These are phyloP conservation scores for Yamadazyma buinensis DNA, from an alignment of 1,139 yeast species.

Conservation along the genomic window DNA sequence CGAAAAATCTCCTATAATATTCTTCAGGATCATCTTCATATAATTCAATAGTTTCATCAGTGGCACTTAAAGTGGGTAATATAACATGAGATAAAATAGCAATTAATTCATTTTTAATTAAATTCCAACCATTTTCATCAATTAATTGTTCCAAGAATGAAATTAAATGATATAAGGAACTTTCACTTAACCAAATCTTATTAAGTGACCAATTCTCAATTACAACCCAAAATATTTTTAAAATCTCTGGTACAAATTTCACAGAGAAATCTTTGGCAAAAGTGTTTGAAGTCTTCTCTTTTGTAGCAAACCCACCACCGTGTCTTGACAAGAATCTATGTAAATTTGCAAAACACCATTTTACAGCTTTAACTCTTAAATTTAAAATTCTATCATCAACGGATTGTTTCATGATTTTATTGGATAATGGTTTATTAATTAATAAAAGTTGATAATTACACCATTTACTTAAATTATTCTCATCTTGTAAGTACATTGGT, in stretches of 20 bases:
- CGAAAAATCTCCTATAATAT: slow-evolving; percentile 66
- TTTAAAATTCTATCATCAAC: slow-evolving; percentile 31
- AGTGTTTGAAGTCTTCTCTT: slow-evolving; percentile 29
- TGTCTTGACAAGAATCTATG: slow-evolving; percentile 56
- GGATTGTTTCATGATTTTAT: slow-evolving; percentile 34
- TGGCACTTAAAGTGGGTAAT: slow-evolving; percentile 60
- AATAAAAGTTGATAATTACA: slow-evolving; percentile 55
- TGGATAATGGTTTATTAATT: slow-evolving; percentile 43
- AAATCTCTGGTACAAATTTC: slow-evolving; percentile 58
- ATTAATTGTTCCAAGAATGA: slow-evolving; percentile 62
- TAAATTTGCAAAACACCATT: slow-evolving; percentile 73
- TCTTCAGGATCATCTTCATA: slow-evolving; percentile 75
- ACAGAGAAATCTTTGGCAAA: slow-evolving; percentile 46
- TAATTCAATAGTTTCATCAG: slow-evolving; percentile 52
- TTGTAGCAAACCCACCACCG: slow-evolving; percentile 46
- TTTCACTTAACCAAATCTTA: slow-evolving; percentile 58
- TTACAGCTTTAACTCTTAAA: slow-evolving; percentile 58
- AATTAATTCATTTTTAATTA: slow-evolving; percentile 53
- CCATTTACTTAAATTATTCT: slow-evolving; percentile 57
- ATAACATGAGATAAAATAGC: slow-evolving; percentile 58
- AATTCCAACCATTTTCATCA: slow-evolving; percentile 51
- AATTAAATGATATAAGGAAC: slow-evolving; percentile 58
- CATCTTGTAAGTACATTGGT: slow-evolving; percentile 54
- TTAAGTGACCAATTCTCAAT: slow-evolving; percentile 58
- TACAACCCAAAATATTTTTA: slow-evolving; percentile 55